Evolutionary conservation across 306 rosid species (phyloP).

Genomic region (Morella rubra): DNA sequence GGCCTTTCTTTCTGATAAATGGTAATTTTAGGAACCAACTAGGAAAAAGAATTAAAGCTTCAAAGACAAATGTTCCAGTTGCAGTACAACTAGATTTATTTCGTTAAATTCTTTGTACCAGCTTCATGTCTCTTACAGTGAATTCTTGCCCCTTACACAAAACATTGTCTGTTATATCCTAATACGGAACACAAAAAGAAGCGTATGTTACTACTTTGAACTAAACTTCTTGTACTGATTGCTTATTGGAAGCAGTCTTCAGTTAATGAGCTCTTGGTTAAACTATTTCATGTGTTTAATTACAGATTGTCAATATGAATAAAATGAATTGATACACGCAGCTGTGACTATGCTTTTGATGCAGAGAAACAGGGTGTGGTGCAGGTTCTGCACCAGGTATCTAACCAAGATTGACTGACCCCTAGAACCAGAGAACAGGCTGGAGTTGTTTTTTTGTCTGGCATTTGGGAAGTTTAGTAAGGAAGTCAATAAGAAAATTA

Average conservation of each 20-base stretch:
- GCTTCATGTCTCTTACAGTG: neutral
- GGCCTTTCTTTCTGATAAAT: neutral
- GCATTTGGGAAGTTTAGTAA: conserved; percentile 71
- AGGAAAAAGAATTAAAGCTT: neutral
- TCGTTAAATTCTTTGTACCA: neutral
- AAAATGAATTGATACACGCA: conserved; percentile 51
- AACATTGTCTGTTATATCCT: neutral
- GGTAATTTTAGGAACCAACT: neutral
- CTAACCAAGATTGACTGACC: conserved; percentile 89
- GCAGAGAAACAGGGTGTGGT: conserved; percentile 91
- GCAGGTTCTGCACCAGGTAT: conserved; percentile 87
- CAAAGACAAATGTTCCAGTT: neutral
- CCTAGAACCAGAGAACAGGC: conserved; percentile 79
- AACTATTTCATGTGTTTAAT: conserved; percentile 38
- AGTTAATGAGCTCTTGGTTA: conserved; percentile 37
- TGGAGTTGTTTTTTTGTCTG: conserved; percentile 69
- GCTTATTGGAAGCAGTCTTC: conserved; percentile 31
- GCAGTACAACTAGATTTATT: neutral
- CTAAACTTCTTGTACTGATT: conserved; percentile 26
- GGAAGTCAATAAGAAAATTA: conserved; percentile 49
- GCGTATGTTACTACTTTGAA: conserved; percentile 2
- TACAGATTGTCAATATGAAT: conserved; percentile 30
- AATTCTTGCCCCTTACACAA: neutral
- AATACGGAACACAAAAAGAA: neutral
- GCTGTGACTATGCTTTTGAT: conserved; percentile 91